Percentiles rank a stretch among this genome's conserved stretches.
Conservation (phyloP, 2,329 filamentous ascomycete species). For the Sclerotinia sclerotiorum region DNA sequence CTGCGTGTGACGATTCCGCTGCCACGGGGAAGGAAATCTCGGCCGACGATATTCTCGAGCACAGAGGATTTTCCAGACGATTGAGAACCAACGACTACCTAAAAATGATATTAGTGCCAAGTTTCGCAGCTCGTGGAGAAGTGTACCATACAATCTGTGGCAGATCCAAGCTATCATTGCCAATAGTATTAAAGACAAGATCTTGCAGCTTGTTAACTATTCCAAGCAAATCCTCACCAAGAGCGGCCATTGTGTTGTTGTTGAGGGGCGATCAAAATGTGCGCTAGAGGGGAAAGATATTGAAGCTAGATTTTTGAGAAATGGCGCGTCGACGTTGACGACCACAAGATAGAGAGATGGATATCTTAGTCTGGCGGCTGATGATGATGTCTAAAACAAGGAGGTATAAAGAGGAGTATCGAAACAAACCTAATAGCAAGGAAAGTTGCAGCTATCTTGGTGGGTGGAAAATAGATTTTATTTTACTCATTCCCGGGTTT, state of each 20-base stretch:
- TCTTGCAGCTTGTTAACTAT: slow-evolving; percentile 99
- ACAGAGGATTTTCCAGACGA: slow-evolving; percentile 98
- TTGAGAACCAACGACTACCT: slow-evolving; percentile 98
- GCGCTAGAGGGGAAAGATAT: slow-evolving; percentile 11
- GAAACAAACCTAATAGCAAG: slow-evolving; percentile 17
- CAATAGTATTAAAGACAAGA: slow-evolving; percentile 98
- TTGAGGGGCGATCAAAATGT: slow-evolving; percentile 33
- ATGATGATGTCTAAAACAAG: slow-evolving; percentile 9
- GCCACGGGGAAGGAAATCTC: slow-evolving; percentile 94
- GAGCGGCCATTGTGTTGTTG: slow-evolving; percentile 69
- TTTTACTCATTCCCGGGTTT: slow-evolving; percentile 17
- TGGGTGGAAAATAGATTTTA: slow-evolving; percentile 16
- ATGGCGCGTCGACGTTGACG: slow-evolving; percentile 17
- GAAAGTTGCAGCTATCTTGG: slow-evolving; percentile 12
- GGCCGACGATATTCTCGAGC: slow-evolving; percentile 96
- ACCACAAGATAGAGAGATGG: slow-evolving; percentile 17
- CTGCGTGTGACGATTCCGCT: slow-evolving; percentile 95
- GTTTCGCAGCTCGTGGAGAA: slow-evolving; percentile 27
- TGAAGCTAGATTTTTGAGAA: slow-evolving; percentile 21
- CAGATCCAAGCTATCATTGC: slow-evolving; percentile 94
- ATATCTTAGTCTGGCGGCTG: slow-evolving; percentile 13
- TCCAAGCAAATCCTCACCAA: slow-evolving; percentile 91
- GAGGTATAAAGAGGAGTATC: not conserved
- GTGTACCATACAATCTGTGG: slow-evolving; percentile 83
- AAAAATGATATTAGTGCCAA: slow-evolving; percentile 28